These are phyloP conservation scores for Ceratocystis papillata DNA, from an alignment of 2,329 filamentous ascomycete species.

Conservation along the genomic window DNA sequence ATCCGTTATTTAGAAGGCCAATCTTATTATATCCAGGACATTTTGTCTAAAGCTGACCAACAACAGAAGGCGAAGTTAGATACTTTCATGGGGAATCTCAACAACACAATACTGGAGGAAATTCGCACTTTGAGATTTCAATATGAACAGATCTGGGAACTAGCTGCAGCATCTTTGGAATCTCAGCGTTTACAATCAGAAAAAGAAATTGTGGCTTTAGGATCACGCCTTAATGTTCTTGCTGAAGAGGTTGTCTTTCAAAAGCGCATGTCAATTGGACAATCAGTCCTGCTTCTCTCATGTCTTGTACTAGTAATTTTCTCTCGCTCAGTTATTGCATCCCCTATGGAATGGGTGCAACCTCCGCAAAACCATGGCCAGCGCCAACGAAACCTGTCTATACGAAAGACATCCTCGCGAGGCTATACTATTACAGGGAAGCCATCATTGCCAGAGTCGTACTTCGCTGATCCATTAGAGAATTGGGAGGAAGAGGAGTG, in stretches of 20 bases:
- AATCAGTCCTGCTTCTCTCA: slow-evolving; percentile 74
- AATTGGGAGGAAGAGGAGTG: slow-evolving; percentile 6
- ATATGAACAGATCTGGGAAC: slow-evolving; percentile 95
- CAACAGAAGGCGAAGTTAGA: slow-evolving; percentile 76
- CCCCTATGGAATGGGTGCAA: slow-evolving; percentile 19
- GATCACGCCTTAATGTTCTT: slow-evolving; percentile 67
- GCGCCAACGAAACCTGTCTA: not conserved
- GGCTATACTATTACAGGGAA: not conserved
- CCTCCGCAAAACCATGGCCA: not conserved
- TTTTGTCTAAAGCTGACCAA: slow-evolving; percentile 75
- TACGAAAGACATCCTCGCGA: not conserved
- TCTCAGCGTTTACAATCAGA: slow-evolving; percentile 76
- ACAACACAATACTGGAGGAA: slow-evolving; percentile 74
- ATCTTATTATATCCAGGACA: slow-evolving; percentile 78
- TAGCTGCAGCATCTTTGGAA: slow-evolving; percentile 82
- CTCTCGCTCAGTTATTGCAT: slow-evolving; percentile 34
- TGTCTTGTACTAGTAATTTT: slow-evolving; percentile 85
- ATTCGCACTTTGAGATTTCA: slow-evolving; percentile 66
- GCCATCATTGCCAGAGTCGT: not conserved
- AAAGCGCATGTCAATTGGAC: slow-evolving; percentile 88
- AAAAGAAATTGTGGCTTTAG: slow-evolving; percentile 72
- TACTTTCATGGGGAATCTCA: slow-evolving; percentile 72
- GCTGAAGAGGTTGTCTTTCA: slow-evolving; percentile 84
- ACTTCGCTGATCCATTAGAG: not conserved
- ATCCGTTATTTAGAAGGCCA: slow-evolving; percentile 96